These are phyloP conservation scores for Lycium ferocissimum DNA, from an alignment of 257 asterid genomes.

Conservation along the genomic window DNA sequence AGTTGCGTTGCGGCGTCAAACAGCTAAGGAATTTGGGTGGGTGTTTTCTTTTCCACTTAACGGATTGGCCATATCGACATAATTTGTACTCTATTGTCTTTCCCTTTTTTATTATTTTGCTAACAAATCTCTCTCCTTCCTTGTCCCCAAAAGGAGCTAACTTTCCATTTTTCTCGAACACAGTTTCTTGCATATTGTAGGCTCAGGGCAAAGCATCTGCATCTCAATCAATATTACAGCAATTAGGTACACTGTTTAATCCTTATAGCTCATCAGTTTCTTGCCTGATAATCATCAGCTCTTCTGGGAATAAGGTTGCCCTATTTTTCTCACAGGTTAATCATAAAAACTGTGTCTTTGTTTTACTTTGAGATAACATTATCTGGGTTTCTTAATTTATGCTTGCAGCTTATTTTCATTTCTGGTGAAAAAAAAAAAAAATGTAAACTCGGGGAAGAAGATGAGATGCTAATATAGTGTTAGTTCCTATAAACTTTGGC, in stretches of 20 bases:
- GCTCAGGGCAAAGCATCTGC: slow-evolving; percentile 3
- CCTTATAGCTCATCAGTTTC: background rate
- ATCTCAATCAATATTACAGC: background rate
- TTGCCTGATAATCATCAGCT: too few relatives aligned
- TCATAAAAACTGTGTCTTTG: background rate
- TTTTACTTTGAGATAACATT: background rate
- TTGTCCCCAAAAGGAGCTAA: background rate
- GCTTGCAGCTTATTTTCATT: background rate
- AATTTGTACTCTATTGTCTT: background rate
- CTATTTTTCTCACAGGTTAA: background rate
- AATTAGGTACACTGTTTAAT: background rate
- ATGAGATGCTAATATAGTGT: background rate
- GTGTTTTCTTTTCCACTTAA: background rate
- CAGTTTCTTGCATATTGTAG: background rate
- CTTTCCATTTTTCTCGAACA: slow-evolving; percentile 6
- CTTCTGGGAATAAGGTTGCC: background rate
- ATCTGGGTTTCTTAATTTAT: background rate
- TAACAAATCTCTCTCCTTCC: background rate
- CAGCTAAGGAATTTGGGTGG: background rate
- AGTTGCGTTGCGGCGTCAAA: background rate
- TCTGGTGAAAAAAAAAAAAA: background rate
- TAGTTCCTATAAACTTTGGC: background rate
- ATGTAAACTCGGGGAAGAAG: background rate
- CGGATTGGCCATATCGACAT: background rate
- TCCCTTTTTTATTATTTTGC: background rate